Percentiles rank a stretch among this genome's conserved stretches.
phyloP scores from a whole-genome alignment of 1,139 yeast species.

The Lodderomyces orthopsilosis region DNA sequence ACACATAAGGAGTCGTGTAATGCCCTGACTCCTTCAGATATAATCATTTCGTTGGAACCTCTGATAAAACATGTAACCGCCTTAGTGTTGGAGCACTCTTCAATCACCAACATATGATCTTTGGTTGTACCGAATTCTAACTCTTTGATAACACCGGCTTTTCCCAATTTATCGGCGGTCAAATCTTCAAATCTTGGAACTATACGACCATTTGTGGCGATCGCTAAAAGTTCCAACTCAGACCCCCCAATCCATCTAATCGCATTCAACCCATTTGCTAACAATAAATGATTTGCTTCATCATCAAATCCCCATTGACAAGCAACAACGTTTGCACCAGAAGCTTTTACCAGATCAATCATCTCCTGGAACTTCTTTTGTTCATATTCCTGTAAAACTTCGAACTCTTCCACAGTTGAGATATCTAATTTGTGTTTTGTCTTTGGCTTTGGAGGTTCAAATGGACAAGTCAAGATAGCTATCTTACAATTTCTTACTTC shows the following conservation, averaged over 20 bases:
- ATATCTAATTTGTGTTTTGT: slow-evolving; percentile 97
- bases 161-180: slow-evolving; percentile 76
- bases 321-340: slow-evolving; percentile 95
- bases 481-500: slow-evolving; percentile 74
- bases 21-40: slow-evolving; percentile 95
- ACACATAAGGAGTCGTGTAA: slow-evolving; percentile 96
- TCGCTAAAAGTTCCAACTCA: slow-evolving; percentile 91
- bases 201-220: slow-evolving; percentile 95
- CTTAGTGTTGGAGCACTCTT: slow-evolving; percentile 81
- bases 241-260: slow-evolving; percentile 99
- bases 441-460: slow-evolving; percentile 99
- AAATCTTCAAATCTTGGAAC: slow-evolving; percentile 97
- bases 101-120: slow-evolving; percentile 93
- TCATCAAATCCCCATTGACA: slow-evolving; percentile 99
- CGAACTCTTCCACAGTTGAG: slow-evolving; percentile 87
- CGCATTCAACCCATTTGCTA: slow-evolving; percentile 88
- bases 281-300: slow-evolving; percentile 91
- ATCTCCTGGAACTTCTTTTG: slow-evolving; percentile 86
- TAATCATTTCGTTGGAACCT: slow-evolving; percentile 97
- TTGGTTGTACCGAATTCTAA: slow-evolving; percentile 94
- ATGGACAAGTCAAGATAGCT: slow-evolving; percentile 96
- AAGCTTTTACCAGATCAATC: slow-evolving; percentile 79
- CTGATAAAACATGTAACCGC: slow-evolving; percentile 93
- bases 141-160: slow-evolving; percentile 82
- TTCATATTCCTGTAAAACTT: slow-evolving; percentile 86